Conservation (phyloP, 2,329 filamentous ascomycete genomes). For the Sporothrix humicola region DNA sequence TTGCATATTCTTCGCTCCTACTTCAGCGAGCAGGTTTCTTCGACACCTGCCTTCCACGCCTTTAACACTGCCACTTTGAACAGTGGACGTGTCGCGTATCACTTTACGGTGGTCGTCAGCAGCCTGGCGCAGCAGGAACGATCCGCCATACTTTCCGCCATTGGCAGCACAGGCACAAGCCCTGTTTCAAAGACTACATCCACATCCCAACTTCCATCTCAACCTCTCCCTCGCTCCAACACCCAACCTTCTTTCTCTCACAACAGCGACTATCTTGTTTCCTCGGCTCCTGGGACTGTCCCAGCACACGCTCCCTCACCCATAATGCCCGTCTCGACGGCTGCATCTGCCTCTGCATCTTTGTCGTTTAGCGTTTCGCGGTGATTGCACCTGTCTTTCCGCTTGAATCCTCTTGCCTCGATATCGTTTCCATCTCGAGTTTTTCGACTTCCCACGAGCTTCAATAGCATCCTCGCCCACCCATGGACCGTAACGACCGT, state of each 20-base stretch:
- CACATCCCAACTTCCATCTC: not conserved
- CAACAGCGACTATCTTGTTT: not conserved
- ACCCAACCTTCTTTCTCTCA: not conserved
- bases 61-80: no score
- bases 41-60: no score
- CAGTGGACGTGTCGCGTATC: not conserved
- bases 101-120: not conserved
- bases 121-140: slow-evolving; percentile 17
- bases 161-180: not conserved
- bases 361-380: slow-evolving; percentile 20
- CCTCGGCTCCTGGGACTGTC: no score
- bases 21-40: not conserved
- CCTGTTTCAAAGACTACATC: not conserved
- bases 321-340: slow-evolving; percentile 29
- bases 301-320: not conserved
- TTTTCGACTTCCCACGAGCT: not conserved
- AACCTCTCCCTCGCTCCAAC: not conserved
- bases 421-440: not conserved
- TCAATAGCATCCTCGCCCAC: not conserved
- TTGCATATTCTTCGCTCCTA: not conserved
- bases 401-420: not conserved
- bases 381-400: not conserved
- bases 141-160: not conserved
- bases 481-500: slow-evolving; percentile 22
- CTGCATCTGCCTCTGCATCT: slow-evolving; percentile 26